These are phyloP conservation scores for Trichoderma sp. DNA, from an alignment of 2,329 filamentous ascomycete species.

Conservation along the genomic window DNA sequence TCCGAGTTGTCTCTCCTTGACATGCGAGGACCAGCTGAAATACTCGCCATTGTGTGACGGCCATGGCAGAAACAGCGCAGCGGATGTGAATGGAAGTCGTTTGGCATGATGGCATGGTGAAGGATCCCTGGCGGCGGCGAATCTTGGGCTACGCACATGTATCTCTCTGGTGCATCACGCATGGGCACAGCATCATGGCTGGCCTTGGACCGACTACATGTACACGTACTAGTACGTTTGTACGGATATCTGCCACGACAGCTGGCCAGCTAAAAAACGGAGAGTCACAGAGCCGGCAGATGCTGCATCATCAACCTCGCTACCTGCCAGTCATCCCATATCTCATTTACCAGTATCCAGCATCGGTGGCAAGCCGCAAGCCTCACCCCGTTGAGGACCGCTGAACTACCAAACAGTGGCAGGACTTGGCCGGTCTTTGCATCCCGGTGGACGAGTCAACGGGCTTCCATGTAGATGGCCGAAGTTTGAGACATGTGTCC, in stretches of 20 bases:
- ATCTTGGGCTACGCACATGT: not conserved
- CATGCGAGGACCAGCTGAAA: not conserved
- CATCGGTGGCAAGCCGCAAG: constrained; percentile 22
- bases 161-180: not conserved
- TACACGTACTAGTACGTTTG: not conserved
- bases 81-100: constrained; percentile 22
- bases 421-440: not conserved
- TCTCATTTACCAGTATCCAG: not conserved
- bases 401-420: not conserved
- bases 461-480: constrained; percentile 22
- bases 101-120: not conserved
- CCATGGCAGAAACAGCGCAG: not conserved
- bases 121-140: not conserved
- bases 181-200: constrained; percentile 7
- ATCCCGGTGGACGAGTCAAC: not conserved
- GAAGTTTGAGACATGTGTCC: constrained; percentile 29
- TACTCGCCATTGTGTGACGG: constrained; percentile 19
- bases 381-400: constrained; percentile 11
- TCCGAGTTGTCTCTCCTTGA: constrained; percentile 31
- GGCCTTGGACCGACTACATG: not conserved
- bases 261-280: not conserved
- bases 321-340: not conserved
- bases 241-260: not conserved
- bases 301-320: not conserved
- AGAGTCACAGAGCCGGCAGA: constrained; percentile 10